These are phyloP conservation scores for Globisporangium sylvaticum DNA, from an alignment of 352 stramenopile genomes.

Conservation along the genomic window DNA sequence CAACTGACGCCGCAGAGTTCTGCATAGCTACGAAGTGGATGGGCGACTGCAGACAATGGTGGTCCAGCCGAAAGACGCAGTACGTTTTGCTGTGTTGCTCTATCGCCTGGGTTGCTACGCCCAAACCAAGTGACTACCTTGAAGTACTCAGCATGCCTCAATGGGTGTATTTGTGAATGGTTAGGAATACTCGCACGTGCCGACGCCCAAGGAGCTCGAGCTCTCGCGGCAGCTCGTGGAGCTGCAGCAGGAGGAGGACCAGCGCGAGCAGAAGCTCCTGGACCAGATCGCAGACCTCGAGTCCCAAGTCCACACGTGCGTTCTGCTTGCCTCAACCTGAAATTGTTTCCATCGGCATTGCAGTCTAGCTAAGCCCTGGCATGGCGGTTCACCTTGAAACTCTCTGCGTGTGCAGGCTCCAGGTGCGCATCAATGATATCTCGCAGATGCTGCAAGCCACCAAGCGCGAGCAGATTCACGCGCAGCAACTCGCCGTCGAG, in stretches of 20 bases:
- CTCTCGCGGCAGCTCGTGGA: conserved; percentile 61
- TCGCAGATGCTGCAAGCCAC: conserved; percentile 48
- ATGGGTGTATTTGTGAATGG: not conserved
- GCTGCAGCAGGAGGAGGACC: conserved; percentile 66
- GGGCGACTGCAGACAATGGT: not conserved
- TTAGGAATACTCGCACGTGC: conserved; percentile 66
- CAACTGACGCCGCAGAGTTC: not conserved
- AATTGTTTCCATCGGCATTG: not conserved
- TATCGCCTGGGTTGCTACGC: not conserved
- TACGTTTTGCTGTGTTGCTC: not conserved
- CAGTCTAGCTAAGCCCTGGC: no score
- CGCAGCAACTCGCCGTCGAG: conserved; percentile 44
- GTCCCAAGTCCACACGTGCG: conserved; percentile 64
- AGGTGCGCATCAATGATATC: conserved; percentile 51
- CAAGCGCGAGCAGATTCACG: conserved; percentile 60
- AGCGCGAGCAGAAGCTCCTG: conserved; percentile 51
- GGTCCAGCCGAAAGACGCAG: conserved; percentile 11
- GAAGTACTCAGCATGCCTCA: not conserved
- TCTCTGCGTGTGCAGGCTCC: conserved; percentile 29
- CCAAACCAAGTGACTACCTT: not conserved
- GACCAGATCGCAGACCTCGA: conserved; percentile 66
- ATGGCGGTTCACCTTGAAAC: no score
- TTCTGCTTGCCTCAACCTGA: not conserved
- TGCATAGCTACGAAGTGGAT: not conserved
- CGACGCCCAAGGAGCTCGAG: conserved; percentile 70